A percentile compares a stretch with the other conserved stretches of the same genome.
Conservation (phyloP, 2,329 filamentous ascomycete species). For the Sphaceloma murrayae region DNA sequence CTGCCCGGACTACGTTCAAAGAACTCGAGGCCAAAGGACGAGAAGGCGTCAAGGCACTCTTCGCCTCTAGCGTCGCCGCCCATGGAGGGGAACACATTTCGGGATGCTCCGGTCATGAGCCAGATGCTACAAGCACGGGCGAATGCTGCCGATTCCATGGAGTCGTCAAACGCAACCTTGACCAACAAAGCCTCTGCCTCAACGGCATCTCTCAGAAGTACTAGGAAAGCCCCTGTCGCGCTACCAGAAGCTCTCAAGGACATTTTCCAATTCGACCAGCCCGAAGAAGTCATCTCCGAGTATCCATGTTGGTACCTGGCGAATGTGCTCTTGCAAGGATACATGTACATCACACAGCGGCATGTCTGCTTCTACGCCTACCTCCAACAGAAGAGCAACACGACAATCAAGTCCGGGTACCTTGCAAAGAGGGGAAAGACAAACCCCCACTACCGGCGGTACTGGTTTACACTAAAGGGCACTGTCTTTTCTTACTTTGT, state of each 20-base stretch:
- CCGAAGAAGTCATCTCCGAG: conserved; percentile 66
- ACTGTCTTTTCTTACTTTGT: conserved; percentile 86
- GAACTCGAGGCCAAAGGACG: conserved; percentile 26
- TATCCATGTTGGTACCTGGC: conserved; percentile 91
- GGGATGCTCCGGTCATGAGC: conserved; percentile 61
- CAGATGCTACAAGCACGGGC: conserved; percentile 45
- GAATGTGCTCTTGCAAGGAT: conserved; percentile 84
- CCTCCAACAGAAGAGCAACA: conserved; percentile 78
- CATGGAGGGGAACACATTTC: conserved; percentile 31
- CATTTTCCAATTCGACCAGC: conserved; percentile 74
- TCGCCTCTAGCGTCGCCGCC: conserved; percentile 22
- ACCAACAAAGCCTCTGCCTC: conserved; percentile 22
- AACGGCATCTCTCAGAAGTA: conserved; percentile 6
- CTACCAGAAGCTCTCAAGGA: conserved; percentile 21
- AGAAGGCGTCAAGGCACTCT: conserved; percentile 18
- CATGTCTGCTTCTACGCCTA: conserved; percentile 98
- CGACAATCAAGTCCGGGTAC: conserved; percentile 76
- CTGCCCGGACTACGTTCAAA: conserved; percentile 47
- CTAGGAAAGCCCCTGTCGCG: conserved; percentile 15
- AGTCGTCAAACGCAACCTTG: conserved; percentile 23
- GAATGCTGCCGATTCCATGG: conserved; percentile 23
- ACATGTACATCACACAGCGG: conserved; percentile 86
- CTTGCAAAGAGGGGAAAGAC: conserved; percentile 80
- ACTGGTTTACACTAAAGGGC: conserved; percentile 88
- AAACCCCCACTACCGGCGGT: conserved; percentile 78